Conservation (phyloP, 331 rosid species). For the Telfairia occidentalis region DNA sequence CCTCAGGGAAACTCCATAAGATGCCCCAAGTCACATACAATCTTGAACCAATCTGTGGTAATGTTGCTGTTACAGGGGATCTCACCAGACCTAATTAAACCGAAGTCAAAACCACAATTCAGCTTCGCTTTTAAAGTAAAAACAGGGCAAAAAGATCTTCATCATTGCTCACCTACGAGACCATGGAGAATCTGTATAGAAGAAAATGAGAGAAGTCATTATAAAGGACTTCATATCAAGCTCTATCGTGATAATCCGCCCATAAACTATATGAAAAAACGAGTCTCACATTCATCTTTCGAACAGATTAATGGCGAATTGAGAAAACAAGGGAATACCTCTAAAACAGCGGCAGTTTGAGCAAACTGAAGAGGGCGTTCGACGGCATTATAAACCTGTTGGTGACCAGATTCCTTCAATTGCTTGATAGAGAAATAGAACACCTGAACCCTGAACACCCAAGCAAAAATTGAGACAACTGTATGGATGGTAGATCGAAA, state of each 20-base stretch:
- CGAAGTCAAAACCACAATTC: not conserved
- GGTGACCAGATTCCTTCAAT: constrained; percentile 46
- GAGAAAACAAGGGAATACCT: constrained; percentile 26
- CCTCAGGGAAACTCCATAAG: constrained; percentile 93
- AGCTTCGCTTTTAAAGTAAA: not conserved
- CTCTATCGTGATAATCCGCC: not conserved
- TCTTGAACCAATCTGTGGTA: constrained; percentile 75
- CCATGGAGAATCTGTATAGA: constrained; percentile 69
- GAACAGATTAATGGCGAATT: not conserved
- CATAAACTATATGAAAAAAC: not conserved
- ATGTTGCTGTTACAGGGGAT: constrained; percentile 73
- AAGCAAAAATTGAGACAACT: not conserved
- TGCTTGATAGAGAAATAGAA: constrained; percentile 43
- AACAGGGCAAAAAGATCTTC: not conserved
- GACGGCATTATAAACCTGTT: constrained; percentile 54
- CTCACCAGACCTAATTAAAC: constrained; percentile 53
- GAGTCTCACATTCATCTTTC: not conserved
- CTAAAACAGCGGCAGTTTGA: constrained; percentile 72
- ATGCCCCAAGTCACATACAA: constrained; percentile 70
- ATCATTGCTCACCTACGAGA: constrained; percentile 57
- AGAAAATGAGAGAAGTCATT: constrained; percentile 5
- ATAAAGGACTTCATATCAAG: not conserved
- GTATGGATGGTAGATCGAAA: not conserved
- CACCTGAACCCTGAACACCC: constrained; percentile 47
- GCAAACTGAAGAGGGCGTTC: constrained; percentile 56